Conservation (phyloP, 371 early-diverging fungal species). For the Apophysomyces ossiformis region DNA sequence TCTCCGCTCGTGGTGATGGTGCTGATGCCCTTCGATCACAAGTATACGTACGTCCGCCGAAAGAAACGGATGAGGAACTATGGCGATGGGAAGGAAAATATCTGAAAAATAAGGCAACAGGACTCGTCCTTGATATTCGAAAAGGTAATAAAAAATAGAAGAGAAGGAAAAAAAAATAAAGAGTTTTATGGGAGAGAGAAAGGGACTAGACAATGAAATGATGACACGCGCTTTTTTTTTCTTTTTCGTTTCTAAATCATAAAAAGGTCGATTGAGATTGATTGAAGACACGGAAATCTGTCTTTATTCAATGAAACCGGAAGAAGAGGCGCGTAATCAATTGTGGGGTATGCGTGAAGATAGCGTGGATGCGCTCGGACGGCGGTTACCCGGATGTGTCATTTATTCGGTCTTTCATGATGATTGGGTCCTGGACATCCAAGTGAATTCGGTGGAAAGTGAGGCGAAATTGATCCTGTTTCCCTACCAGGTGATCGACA, state of each 20-base stretch:
- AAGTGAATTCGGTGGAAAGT: constrained; percentile 19
- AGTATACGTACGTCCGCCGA: constrained; percentile 38
- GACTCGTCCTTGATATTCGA: constrained; percentile 50
- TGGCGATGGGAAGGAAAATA: constrained; percentile 53
- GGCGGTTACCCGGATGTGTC: constrained; percentile 32
- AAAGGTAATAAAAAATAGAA: constrained; percentile 36
- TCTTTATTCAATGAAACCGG: constrained; percentile 39
- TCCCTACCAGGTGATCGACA: constrained; percentile 46
- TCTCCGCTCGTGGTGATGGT: constrained; percentile 27
- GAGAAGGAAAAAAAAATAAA: too few species aligned
- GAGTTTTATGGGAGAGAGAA: too few species aligned
- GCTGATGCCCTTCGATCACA: constrained; percentile 37
- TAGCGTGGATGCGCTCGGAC: constrained; percentile 32
- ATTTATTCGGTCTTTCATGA: constrained; percentile 43
- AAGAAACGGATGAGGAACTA: constrained; percentile 37
- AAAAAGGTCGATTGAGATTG: constrained; percentile 43
- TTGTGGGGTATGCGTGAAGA: constrained; percentile 41
- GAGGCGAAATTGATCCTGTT: constrained; percentile 43
- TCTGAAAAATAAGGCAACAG: constrained; percentile 45
- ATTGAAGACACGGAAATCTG: constrained; percentile 59
- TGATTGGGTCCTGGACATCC: constrained; percentile 55
- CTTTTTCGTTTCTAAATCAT: constrained; percentile 1
- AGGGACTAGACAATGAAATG: too few species aligned
- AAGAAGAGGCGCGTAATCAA: constrained; percentile 46
- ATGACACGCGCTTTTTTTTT: background rate